These are phyloP conservation scores for Chytriomyces confervae DNA, from an alignment of 192 early-diverging fungal species.

Conservation along the genomic window DNA sequence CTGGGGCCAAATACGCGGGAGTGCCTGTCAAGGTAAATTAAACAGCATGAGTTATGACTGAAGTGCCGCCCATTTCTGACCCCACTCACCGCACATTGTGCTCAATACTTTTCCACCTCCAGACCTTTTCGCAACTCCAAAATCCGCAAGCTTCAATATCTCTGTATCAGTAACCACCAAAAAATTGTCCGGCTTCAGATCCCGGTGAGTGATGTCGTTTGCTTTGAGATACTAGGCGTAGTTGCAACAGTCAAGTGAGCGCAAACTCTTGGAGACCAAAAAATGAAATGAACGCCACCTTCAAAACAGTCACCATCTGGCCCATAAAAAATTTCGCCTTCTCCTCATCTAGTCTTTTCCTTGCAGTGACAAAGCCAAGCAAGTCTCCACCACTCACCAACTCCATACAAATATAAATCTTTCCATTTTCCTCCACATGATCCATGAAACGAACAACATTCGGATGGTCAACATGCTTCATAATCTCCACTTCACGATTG, in stretches of 20 bases:
- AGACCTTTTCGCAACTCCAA: slow-evolving; percentile 40
- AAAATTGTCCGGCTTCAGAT: slow-evolving; percentile 53
- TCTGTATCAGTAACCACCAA: slow-evolving; percentile 13
- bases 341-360: slow-evolving; percentile 22
- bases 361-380: slow-evolving; percentile 23
- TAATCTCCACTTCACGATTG: slow-evolving; percentile 39
- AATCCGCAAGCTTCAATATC: slow-evolving; percentile 43
- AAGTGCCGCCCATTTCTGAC: too few relatives aligned
- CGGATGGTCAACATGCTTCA: slow-evolving; percentile 22
- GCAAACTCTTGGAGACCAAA: neutral
- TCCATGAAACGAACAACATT: slow-evolving; percentile 45
- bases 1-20: slow-evolving; percentile 41
- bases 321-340: slow-evolving; percentile 28
- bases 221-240: slow-evolving; percentile 30
- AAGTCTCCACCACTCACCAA: slow-evolving; percentile 41
- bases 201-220: slow-evolving; percentile 43
- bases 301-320: slow-evolving; percentile 42
- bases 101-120: slow-evolving; percentile 10
- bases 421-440: slow-evolving; percentile 28
- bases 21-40: slow-evolving; percentile 20
- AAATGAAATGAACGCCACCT: slow-evolving; percentile 14
- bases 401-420: slow-evolving; percentile 42
- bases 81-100: slow-evolving; percentile 35
- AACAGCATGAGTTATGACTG: neutral
- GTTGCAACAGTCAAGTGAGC: slow-evolving; percentile 5